Percentiles rank a stretch among this genome's conserved stretches.
Conservation (phyloP, 2,329 filamentous ascomycete genomes). For the Purpureocillium lavendulum region DNA sequence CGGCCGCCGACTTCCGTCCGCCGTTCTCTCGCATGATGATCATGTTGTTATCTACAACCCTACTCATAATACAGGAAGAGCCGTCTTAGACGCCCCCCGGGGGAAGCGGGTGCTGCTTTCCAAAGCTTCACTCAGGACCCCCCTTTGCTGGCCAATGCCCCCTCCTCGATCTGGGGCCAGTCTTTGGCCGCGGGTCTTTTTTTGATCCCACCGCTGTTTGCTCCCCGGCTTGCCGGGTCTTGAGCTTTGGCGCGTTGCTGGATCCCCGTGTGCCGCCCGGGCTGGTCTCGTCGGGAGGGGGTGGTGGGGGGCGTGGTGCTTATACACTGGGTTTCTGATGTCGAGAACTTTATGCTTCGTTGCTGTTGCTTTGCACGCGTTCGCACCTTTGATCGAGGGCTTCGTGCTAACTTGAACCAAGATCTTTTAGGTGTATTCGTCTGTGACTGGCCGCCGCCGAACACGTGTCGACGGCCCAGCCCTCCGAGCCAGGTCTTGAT, state of each 20-base stretch:
- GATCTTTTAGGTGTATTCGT: not conserved
- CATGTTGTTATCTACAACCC: slow-evolving; percentile 27
- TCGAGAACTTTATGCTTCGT: slow-evolving; percentile 15
- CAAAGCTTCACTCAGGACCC: not conserved
- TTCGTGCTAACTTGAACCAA: slow-evolving; percentile 5
- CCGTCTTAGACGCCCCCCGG: slow-evolving; percentile 34
- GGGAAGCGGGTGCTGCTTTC: not conserved
- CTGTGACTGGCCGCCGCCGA: too few relatives aligned
- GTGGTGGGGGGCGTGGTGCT: slow-evolving; percentile 33
- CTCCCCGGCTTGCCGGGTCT: slow-evolving; percentile 20
- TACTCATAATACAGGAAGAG: slow-evolving; percentile 33
- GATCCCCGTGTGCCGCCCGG: slow-evolving; percentile 15
- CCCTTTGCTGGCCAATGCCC: not conserved
- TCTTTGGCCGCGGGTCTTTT: slow-evolving; percentile 6
- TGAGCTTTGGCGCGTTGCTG: slow-evolving; percentile 17
- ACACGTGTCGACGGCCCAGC: too few relatives aligned
- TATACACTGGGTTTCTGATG: slow-evolving; percentile 38
- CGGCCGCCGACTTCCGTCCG: not conserved
- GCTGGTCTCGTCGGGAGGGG: slow-evolving; percentile 8
- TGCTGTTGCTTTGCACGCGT: slow-evolving; percentile 1
- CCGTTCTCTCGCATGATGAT: slow-evolving; percentile 28
- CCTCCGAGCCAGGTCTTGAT: too few relatives aligned
- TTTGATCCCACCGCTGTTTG: slow-evolving; percentile 1
- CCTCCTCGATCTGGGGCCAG: slow-evolving; percentile 4
- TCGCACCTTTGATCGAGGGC: not conserved